Evolutionary conservation across 352 stramenopile species (phyloP).

Genomic region (Phytophthora nicotianae): DNA sequence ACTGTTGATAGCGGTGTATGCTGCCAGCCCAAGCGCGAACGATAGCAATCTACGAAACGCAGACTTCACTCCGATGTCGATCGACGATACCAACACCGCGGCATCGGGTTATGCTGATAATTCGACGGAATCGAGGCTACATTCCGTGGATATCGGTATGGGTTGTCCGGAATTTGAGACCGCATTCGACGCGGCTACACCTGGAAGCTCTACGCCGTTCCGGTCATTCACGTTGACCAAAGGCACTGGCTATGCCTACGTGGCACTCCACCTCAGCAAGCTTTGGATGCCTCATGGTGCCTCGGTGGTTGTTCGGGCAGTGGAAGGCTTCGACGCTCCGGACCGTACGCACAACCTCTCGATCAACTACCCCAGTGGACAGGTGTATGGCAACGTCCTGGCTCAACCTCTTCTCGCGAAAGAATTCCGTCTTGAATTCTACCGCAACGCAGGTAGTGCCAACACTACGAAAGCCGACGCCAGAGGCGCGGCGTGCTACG

Average conservation of each 20-base stretch:
- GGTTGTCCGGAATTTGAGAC: slow-evolving; percentile 60
- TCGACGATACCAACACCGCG: slow-evolving; percentile 13
- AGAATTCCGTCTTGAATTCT: slow-evolving; percentile 64
- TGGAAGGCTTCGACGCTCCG: slow-evolving; percentile 45
- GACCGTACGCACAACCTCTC: slow-evolving; percentile 55
- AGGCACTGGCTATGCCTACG: slow-evolving; percentile 53
- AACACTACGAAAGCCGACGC: slow-evolving; percentile 7
- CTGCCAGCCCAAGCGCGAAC: not conserved
- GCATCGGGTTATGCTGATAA: slow-evolving; percentile 2
- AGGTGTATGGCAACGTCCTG: slow-evolving; percentile 31
- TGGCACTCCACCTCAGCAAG: slow-evolving; percentile 54
- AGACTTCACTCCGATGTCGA: slow-evolving; percentile 14
- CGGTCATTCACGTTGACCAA: slow-evolving; percentile 60
- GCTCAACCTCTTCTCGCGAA: slow-evolving; percentile 48
- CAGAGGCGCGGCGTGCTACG: slow-evolving; percentile 43
- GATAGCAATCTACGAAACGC: slow-evolving; percentile 14
- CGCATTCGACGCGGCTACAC: slow-evolving; percentile 45
- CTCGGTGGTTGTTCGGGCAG: slow-evolving; percentile 49
- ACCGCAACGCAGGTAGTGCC: slow-evolving; percentile 35
- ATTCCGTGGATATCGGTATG: slow-evolving; percentile 35
- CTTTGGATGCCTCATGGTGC: slow-evolving; percentile 49
- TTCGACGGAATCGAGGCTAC: slow-evolving; percentile 22
- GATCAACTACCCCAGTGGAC: slow-evolving; percentile 34
- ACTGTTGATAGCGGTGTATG: slow-evolving; percentile 24
- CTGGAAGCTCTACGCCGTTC: slow-evolving; percentile 39